Evolutionary conservation across 768 basidiomycete genomes (phyloP).

Genomic region (Phaeotremella fagi): DNA sequence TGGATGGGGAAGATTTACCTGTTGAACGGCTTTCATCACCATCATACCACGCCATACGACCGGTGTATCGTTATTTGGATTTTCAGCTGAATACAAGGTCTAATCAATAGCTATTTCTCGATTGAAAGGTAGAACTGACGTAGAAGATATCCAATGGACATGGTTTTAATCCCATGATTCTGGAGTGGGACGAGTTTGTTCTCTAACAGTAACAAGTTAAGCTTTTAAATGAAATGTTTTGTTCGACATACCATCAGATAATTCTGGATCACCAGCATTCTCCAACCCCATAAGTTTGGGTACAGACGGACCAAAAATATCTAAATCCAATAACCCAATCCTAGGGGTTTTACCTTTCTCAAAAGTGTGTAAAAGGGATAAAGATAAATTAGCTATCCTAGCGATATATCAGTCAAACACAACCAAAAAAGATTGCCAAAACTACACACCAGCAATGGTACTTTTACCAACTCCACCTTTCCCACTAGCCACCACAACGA

Average conservation of each 20-base stretch:
- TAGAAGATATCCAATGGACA: slow-evolving; percentile 96
- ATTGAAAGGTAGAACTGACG: slow-evolving; percentile 31
- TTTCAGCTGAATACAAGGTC: slow-evolving; percentile 50
- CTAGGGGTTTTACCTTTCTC: slow-evolving; percentile 49
- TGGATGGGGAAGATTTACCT: slow-evolving; percentile 45
- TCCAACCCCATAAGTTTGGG: slow-evolving; percentile 90
- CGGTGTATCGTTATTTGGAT: slow-evolving; percentile 62
- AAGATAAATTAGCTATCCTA: slow-evolving; percentile 51
- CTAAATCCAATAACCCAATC: slow-evolving; percentile 86
- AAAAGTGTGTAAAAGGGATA: slow-evolving; percentile 56
- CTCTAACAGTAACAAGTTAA: slow-evolving; percentile 49
- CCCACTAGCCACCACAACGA: slow-evolving; percentile 81
- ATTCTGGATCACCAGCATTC: slow-evolving; percentile 66
- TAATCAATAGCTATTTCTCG: background rate
- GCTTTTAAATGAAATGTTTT: background rate
- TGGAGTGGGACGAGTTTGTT: slow-evolving; percentile 75
- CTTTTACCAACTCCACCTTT: slow-evolving; percentile 97
- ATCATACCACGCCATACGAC: slow-evolving; percentile 95
- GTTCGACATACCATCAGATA: slow-evolving; percentile 58
- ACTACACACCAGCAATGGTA: slow-evolving; percentile 77
- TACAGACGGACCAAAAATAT: slow-evolving; percentile 91
- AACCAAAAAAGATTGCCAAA: background rate
- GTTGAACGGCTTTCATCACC: slow-evolving; percentile 97
- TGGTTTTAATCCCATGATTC: slow-evolving; percentile 85
- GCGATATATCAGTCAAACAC: slow-evolving; percentile 1